Conservation (phyloP, 2,329 filamentous ascomycete genomes). For the Pseudocercospora fijiensis region DNA sequence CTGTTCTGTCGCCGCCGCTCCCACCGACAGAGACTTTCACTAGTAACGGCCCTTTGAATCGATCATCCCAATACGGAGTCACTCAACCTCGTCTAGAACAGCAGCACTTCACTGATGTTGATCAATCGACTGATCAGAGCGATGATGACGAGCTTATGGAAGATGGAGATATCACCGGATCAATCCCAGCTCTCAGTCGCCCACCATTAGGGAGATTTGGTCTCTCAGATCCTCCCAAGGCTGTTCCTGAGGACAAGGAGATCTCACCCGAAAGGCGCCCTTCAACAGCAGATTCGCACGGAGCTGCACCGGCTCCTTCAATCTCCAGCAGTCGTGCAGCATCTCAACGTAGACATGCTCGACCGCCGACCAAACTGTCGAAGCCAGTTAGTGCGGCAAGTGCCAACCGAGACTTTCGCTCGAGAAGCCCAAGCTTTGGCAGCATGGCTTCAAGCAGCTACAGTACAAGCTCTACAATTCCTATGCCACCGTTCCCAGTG, state of each 20-base stretch:
- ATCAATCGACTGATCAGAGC: constrained; percentile 33
- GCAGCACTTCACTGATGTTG: constrained; percentile 27
- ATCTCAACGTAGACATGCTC: constrained; percentile 26
- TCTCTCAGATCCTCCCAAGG: constrained; percentile 36
- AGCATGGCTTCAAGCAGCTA: constrained; percentile 47
- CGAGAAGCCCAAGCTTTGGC: constrained; percentile 64
- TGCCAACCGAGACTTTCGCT: constrained; percentile 41
- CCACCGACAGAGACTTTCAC: constrained; percentile 25
- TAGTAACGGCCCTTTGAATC: constrained; percentile 37
- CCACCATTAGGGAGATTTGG: constrained; percentile 34
- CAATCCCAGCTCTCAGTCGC: constrained; percentile 29
- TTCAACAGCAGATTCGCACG: constrained; percentile 34
- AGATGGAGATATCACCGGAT: constrained; percentile 34
- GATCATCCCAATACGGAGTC: constrained; percentile 38
- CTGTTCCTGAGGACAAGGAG: constrained; percentile 38
- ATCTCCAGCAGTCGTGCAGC: constrained; percentile 34
- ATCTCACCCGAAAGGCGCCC: constrained; percentile 38
- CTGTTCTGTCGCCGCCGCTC: constrained; percentile 35
- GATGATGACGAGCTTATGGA: constrained; percentile 30
- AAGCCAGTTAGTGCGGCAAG: constrained; percentile 2
- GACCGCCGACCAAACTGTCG: constrained; percentile 26
- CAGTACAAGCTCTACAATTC: constrained; percentile 34
- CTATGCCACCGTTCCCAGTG: constrained; percentile 81
- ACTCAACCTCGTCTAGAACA: constrained; percentile 26
- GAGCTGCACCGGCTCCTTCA: constrained; percentile 36